Conservation (phyloP, 2,329 filamentous ascomycete genomes). For the Nannizzia gypsea region DNA sequence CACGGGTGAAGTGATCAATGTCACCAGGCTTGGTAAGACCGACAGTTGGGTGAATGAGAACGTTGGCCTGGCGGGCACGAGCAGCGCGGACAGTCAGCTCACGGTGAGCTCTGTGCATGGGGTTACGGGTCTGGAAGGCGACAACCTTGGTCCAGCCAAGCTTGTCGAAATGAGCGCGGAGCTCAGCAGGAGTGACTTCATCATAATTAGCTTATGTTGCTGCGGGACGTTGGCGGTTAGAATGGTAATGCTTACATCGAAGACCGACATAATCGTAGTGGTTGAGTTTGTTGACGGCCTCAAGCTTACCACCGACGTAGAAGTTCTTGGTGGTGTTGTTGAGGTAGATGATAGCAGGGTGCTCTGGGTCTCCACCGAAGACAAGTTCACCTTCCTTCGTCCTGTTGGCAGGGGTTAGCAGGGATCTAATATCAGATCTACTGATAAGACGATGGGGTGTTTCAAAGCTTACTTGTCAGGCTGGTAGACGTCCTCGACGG, state of each 20-base stretch:
- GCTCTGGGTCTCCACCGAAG: conserved; percentile 82
- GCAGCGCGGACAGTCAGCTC: conserved; percentile 96
- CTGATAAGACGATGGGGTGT: conserved; percentile 11
- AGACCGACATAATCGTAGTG: conserved; percentile 99
- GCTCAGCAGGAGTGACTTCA: conserved; percentile 78
- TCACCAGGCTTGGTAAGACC: conserved; percentile 98
- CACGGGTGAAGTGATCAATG: conserved; percentile 98
- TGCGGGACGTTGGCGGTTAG: background rate
- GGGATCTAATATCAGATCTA: background rate
- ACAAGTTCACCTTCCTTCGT: conserved; percentile 82
- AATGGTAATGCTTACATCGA: conserved; percentile 53
- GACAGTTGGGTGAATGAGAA: conserved; percentile 97
- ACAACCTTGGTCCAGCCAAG: conserved; percentile 96
- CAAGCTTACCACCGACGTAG: conserved; percentile 91
- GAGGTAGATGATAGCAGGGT: conserved; percentile 87
- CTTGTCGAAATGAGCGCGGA: conserved; percentile 97
- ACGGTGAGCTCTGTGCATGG: conserved; percentile 97
- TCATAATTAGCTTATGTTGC: background rate
- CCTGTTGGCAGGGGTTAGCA: conserved; percentile 37
- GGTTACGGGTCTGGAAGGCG: conserved; percentile 97
- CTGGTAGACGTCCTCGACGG: conserved; percentile 86
- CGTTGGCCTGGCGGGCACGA: conserved; percentile 90
- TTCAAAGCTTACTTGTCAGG: conserved; percentile 67
- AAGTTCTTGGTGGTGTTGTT: conserved; percentile 69
- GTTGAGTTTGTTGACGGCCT: conserved; percentile 87